These are phyloP conservation scores for Stephanodiscus triporus DNA, from an alignment of 108 stramenopile species.

Conservation along the genomic window DNA sequence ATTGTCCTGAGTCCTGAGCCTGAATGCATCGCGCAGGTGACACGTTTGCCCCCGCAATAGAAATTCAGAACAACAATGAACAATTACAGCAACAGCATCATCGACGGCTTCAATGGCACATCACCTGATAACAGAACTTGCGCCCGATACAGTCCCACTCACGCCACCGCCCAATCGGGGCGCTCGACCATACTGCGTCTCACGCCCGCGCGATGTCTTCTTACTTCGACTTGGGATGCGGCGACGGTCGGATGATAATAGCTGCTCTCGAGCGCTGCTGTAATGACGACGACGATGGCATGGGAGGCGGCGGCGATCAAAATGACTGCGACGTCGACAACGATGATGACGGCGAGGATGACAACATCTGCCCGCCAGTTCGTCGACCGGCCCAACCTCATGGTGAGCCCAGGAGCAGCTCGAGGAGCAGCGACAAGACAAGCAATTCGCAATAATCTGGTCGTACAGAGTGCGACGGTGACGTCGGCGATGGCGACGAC, in stretches of 20 bases:
- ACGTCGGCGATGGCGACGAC: neutral
- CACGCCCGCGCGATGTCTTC: conserved; percentile 57
- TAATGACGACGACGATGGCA: conserved; percentile 6
- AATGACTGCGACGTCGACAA: neutral
- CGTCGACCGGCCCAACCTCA: neutral
- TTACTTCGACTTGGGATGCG: conserved; percentile 91
- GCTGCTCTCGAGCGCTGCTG: conserved; percentile 48
- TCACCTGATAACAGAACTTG: conserved; percentile 39
- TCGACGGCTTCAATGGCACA: neutral
- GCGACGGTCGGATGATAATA: conserved; percentile 80
- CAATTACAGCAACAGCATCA: too few relatives aligned
- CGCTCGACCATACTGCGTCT: conserved; percentile 57
- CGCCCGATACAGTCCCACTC: conserved; percentile 78
- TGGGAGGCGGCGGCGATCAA: neutral
- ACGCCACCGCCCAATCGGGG: conserved; percentile 59
- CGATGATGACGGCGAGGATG: neutral
- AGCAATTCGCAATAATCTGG: neutral
- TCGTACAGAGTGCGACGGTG: neutral
- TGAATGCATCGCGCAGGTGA: too few relatives aligned
- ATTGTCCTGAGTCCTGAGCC: too few relatives aligned
- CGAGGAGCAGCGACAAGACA: neutral
- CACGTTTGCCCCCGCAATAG: too few relatives aligned
- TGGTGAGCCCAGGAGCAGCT: neutral
- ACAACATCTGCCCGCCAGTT: neutral
- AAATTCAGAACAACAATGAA: too few relatives aligned